Conservation (phyloP, 1,284 basidiomycete genomes). For the Fomes fomentarius region DNA sequence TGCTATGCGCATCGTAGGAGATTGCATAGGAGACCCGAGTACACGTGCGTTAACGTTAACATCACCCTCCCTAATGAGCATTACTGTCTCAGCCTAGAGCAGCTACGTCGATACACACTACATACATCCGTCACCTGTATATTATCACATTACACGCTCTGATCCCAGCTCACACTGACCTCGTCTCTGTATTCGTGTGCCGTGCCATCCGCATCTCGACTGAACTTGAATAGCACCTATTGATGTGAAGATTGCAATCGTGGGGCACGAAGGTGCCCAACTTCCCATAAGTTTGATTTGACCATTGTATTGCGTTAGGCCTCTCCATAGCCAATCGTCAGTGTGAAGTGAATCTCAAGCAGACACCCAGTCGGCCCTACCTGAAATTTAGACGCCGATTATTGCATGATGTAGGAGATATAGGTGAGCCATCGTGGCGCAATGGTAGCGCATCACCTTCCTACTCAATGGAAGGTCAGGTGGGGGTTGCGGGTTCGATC, state of each 20-base stretch:
- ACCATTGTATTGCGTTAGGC: no score
- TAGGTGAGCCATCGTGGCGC: slow-evolving; percentile 29
- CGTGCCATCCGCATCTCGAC: no score
- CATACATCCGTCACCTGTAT: slow-evolving; percentile 23
- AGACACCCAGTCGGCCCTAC: no score
- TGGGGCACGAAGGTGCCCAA: no score
- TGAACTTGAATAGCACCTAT: no score
- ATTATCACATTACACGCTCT: slow-evolving; percentile 21
- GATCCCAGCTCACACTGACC: slow-evolving; percentile 20
- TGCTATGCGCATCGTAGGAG: slow-evolving; percentile 8
- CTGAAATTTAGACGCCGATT: no score
- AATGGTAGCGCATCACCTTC: slow-evolving; percentile 33
- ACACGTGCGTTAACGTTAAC: slow-evolving; percentile 10
- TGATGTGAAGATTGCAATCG: no score
- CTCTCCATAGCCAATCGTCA: no score
- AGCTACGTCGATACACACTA: slow-evolving; percentile 15
- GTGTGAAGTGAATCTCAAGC: no score
- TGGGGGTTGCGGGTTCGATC: slow-evolving; percentile 32
- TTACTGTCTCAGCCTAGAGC: slow-evolving; percentile 22
- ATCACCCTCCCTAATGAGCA: slow-evolving; percentile 17
- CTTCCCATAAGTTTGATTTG: no score
- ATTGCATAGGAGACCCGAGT: no score
- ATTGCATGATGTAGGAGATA: no score
- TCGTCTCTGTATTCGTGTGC: not conserved
- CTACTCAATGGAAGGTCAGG: slow-evolving; percentile 20